Base-by-base conservation (phyloP, 2,329 filamentous ascomycete species). In the Pseudogymnoascus sp. region DNA sequence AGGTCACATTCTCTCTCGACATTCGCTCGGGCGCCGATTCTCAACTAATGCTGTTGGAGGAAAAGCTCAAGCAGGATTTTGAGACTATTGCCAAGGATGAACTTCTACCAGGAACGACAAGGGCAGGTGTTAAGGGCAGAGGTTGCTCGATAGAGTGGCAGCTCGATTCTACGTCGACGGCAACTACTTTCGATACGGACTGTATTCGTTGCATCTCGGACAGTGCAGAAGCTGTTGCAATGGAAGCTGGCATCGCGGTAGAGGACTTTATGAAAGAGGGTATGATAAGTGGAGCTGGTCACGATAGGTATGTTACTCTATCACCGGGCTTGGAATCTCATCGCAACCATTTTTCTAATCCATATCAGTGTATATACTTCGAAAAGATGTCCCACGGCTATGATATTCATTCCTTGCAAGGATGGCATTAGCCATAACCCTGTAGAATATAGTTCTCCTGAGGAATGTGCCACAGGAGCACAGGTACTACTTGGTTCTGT, bases 1-100 rank as follows among this genome's bases (percentile, higher is more conserved):
- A 77, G 31, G 89, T 91, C 5, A 79, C 79, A 51, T 89, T 91
- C 73, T 85, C 80, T 31, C 80, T 91, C 4, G 88, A 91, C 69
- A 83, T 91, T 62, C 83, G 88, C 34, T 80, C 83, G 0, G 80
- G 78, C 4, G 77, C 80, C 36, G 83, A 88, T 69, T 76, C 76
- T 23, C 80, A 79, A 2, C 80, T 90, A 1, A 77, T 80, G 3
- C 74, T 75, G n/a, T 79, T 89, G 47, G 86, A 88, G 69, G 72
- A 77, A 5, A 77, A 80, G 51, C 75, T 89, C 61, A 79, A 79
- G 64, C 70, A 71, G 2, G 84, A 86, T 60, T 90, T 90, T 69
- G 77, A 78, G 5, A 74, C 72, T 18, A 84, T 90, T 62, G 86
- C 85, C 0, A 76, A 78, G 0, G 84, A 83, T 26, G 78, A 84